Evolutionary conservation across 1,284 basidiomycete genomes (phyloP), one percentile per base, ranked within the genome.

Genomic region (Cryptococcus floricola): DNA sequence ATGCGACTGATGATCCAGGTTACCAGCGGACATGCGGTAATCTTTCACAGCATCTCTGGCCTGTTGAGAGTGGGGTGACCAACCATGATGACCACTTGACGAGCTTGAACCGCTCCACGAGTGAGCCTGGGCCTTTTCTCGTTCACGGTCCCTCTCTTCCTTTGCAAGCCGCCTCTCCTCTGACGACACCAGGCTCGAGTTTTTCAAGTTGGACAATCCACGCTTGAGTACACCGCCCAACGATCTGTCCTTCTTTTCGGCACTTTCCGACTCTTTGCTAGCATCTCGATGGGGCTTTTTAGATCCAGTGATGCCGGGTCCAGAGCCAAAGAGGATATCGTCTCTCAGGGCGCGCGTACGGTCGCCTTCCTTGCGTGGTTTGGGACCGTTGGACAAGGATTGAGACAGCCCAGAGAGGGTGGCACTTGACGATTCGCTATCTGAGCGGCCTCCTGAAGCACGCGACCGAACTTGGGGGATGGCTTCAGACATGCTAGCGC

Each of bases 211-310:
- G 13, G 60, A 58, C 56, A 73, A 55, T 10, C 70, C 69, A 7
- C 73, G 63, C 57, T 76, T 77, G 58, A 77, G 57, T 10, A 73
- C 61, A 13, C 57, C 45, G 5, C 58, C 52, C 4, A 58, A n/a
- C 18, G 67, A 66, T 28, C 70, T 64, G 19, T 66, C 62, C 27
- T 69, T 68, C 39, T 53, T 60, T 5, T 60, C 60, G 25, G 48
- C 52, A 3, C 16, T 19, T 25, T 43, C 50, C 13, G 37, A 52
- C 10, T 54, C 56, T 10, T 14, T 19, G 27, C 50, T 53, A 34
- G 48, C 54, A 23, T 68, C 64, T 44, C 42, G 38, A 10, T 50
- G 34, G 47, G 46, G 48, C 27, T 58, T 57, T 14, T 51, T 57
- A 10, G 31, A 34, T 14, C 16, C 25, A 19, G 38, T 37, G 5